A percentile compares a stretch with the other conserved stretches of the same genome.
Evolutionary conservation across 2,329 filamentous ascomycete genomes (phyloP).

Genomic region (Xylariaceae sp.): DNA sequence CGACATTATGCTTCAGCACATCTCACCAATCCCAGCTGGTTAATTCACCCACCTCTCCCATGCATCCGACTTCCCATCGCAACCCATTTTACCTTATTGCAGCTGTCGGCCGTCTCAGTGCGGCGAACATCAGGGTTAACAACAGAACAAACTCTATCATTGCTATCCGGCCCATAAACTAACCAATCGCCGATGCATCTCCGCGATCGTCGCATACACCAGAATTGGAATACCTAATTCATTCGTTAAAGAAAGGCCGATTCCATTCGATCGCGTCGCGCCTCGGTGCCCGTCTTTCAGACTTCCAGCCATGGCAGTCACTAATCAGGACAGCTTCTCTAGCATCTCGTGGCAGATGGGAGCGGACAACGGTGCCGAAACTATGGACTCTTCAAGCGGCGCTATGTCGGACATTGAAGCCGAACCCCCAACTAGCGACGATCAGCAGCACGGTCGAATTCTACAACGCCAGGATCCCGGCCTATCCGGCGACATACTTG

Average conservation of each 20-base stretch:
- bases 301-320: conserved; percentile 39
- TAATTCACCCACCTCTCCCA: neutral
- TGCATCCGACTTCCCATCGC: neutral
- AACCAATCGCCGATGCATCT: neutral
- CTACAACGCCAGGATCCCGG: conserved; percentile 46
- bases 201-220: neutral
- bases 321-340: conserved; percentile 67
- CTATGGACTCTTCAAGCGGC: conserved; percentile 24
- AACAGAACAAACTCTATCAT: neutral
- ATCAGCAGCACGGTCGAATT: conserved; percentile 41
- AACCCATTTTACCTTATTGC: neutral
- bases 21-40: conserved; percentile 1
- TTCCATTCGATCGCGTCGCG: conserved; percentile 1
- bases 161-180: neutral
- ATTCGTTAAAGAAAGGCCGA: neutral
- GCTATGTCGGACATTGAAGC: conserved; percentile 25
- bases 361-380: conserved; percentile 38
- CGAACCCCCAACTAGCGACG: conserved; percentile 27
- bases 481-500: conserved; percentile 67
- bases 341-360: conserved; percentile 73
- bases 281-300: neutral
- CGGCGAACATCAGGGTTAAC: neutral
- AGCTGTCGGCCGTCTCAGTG: neutral
- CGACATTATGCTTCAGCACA: neutral
- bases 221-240: conserved; percentile 4